Base-by-base conservation (phyloP, 495 filamentous ascomycete species). In the Talaromyces thailandensis region DNA sequence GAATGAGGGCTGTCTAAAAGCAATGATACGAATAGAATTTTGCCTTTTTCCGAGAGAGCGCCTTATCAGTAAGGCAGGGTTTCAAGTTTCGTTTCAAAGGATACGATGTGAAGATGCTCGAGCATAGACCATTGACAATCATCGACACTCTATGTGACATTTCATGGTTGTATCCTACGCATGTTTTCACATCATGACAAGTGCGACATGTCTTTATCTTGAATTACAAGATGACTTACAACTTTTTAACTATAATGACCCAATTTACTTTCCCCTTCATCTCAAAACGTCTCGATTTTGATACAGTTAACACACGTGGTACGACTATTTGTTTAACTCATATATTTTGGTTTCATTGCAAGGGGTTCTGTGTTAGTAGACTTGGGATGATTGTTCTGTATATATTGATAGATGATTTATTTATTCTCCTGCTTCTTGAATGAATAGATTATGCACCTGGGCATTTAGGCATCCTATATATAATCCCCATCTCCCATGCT, bases 351-450 rank as follows among this genome's bases (percentile, higher is more conserved):
- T 55, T 55, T 55, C 23, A 55, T 55, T 55, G 43, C 43, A 21
- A 48, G 43, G 43, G 43, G 43, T 48, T 48, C 43, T 55, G 51
- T 55, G 51, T 55, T 55, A 55, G 51, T 55, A 55, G 51, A 28
- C 26, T 55, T 26, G 51, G 24, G 8, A 55, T 55, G 51, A 25
- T 9, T 48, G 43, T 55, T 55, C n/a, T 6, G 51, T 55, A 55
- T 55, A 55, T 55, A 55, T 26, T 28, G 51, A 55, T 55, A 55
- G 51, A 55, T 55, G 26, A 25, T 55, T 25, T 26, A 14, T 26
- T 55, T 26, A 14, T 26, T 55, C 6, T n/a, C n/a, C n/a, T n/a
- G 6, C 8, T 55, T 14, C n/a, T 23, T 28, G 51, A 14, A 55
- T 28, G n/a, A 55, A 55, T n/a, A 16, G 51, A 55, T 28, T 55